These are phyloP conservation scores for Lactifluus pinguis DNA, from an alignment of 768 basidiomycete species.

Conservation along the genomic window DNA sequence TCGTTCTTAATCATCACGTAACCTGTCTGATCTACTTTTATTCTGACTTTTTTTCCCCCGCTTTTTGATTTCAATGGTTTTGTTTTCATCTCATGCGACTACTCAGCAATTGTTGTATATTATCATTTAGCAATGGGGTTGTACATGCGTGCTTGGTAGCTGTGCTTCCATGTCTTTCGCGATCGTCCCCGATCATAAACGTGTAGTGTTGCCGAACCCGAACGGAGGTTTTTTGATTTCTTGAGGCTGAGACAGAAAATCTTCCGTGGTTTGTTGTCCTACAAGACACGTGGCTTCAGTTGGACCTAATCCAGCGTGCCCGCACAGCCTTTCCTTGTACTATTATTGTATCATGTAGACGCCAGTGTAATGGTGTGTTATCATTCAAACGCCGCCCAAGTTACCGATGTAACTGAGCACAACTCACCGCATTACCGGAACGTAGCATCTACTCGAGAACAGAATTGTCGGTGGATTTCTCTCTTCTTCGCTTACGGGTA, in stretches of 20 bases:
- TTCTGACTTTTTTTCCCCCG: slow-evolving; percentile 2
- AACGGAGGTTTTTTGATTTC: not conserved
- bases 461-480: not conserved
- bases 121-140: slow-evolving; percentile 16
- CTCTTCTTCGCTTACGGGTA: not conserved
- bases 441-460: no score
- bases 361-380: no score
- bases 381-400: no score
- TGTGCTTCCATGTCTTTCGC: slow-evolving; percentile 6
- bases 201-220: not conserved
- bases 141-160: slow-evolving; percentile 1
- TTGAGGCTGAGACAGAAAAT: no score
- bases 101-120: slow-evolving; percentile 19
- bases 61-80: slow-evolving; percentile 6
- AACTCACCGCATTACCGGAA: not conserved
- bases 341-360: no score
- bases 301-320: no score
- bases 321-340: no score
- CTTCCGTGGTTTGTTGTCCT: no score
- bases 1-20: not conserved
- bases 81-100: slow-evolving; percentile 3
- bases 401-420: not conserved
- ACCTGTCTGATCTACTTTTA: slow-evolving; percentile 10
- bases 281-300: no score
- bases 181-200: not conserved